A percentile compares a stretch with the other conserved stretches of the same genome.
These are phyloP conservation scores for Teratosphaeria pseudoeucalypti DNA, from an alignment of 2,329 filamentous ascomycete species.

Conservation along the genomic window DNA sequence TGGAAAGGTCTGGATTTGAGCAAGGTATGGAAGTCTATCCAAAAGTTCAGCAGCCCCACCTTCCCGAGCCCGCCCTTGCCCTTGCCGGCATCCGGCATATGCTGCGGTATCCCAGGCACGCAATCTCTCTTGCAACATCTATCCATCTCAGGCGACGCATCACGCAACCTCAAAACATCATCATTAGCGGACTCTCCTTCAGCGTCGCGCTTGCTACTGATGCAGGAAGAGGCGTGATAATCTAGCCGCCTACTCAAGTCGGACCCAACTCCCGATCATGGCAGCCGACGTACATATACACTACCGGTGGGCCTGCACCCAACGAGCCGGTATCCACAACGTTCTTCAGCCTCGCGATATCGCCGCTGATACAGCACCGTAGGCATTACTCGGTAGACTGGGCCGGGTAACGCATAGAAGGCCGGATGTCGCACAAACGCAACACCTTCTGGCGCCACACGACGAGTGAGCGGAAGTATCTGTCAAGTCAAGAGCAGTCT, in stretches of 20 bases:
- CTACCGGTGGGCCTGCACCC: neutral
- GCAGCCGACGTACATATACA: neutral
- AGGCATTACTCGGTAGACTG: neutral
- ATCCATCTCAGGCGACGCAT: neutral
- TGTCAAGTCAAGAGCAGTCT: neutral
- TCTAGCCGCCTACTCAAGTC: neutral
- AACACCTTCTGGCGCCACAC: constrained; percentile 1
- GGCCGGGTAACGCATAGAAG: neutral
- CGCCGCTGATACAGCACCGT: neutral
- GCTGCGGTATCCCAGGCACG: no score
- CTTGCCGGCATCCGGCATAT: neutral
- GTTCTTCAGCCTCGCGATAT: neutral
- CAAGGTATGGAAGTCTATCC: neutral
- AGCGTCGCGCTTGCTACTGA: neutral
- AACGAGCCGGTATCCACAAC: neutral
- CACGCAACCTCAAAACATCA: neutral
- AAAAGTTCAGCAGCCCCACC: neutral
- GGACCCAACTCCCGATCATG: neutral
- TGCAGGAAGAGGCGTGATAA: neutral
- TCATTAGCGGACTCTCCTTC: neutral
- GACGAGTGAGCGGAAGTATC: neutral
- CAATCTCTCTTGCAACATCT: neutral
- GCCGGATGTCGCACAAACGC: neutral
- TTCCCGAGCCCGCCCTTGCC: neutral
- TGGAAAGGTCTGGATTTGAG: no score